Percentiles rank a stretch among this genome's conserved stretches.
These are phyloP conservation scores for Mucor velutinosus DNA, from an alignment of 371 early-diverging fungal genomes.

Conservation along the genomic window DNA sequence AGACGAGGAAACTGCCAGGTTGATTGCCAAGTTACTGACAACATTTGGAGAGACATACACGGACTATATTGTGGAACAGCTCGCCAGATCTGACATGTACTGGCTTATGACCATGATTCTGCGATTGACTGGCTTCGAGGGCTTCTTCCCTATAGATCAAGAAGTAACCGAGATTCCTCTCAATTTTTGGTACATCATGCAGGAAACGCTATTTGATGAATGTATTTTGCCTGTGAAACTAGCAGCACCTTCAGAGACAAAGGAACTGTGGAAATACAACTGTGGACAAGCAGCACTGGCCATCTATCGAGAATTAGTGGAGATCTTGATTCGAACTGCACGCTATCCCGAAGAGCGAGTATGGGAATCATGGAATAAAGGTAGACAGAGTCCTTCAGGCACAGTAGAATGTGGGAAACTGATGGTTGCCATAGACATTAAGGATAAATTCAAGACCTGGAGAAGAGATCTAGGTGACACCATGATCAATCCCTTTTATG, in stretches of 20 bases:
- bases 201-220: slow-evolving; percentile 64
- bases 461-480: slow-evolving; percentile 80
- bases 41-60: slow-evolving; percentile 75
- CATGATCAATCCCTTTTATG: slow-evolving; percentile 70
- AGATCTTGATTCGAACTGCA: slow-evolving; percentile 56
- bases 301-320: slow-evolving; percentile 57
- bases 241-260: slow-evolving; percentile 14
- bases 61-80: slow-evolving; percentile 55
- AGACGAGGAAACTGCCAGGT: slow-evolving; percentile 58
- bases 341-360: slow-evolving; percentile 58
- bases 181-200: slow-evolving; percentile 74
- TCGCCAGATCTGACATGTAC: slow-evolving; percentile 50
- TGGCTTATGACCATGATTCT: slow-evolving; percentile 66
- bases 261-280: slow-evolving; percentile 30
- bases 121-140: slow-evolving; percentile 70
- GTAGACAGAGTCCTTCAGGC: slow-evolving; percentile 20
- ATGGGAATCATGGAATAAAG: slow-evolving; percentile 65
- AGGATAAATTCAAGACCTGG: slow-evolving; percentile 68
- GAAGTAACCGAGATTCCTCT: slow-evolving; percentile 72
- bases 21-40: slow-evolving; percentile 62
- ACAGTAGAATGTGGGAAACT: background rate
- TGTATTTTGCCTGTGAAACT: slow-evolving; percentile 33
- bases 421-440: slow-evolving; percentile 35
- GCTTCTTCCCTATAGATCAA: slow-evolving; percentile 73
- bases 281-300: slow-evolving; percentile 39